Conservation (phyloP, 768 basidiomycete genomes). For the Chalciporus pseudorubinellus region DNA sequence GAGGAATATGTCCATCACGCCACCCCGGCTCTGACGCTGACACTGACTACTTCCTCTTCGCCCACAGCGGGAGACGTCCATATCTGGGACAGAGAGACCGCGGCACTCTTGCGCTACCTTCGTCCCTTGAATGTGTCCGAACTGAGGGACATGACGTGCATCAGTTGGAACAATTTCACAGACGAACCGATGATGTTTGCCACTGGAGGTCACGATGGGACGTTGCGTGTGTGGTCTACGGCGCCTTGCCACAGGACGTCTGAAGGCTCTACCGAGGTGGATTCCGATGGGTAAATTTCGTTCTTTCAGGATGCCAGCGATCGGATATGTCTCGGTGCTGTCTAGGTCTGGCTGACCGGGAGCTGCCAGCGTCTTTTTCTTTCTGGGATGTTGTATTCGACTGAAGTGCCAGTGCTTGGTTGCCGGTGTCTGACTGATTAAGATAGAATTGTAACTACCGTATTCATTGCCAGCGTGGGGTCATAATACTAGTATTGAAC, state of each 20-base stretch:
- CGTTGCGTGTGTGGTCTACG: slow-evolving; percentile 70
- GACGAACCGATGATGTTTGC: slow-evolving; percentile 53
- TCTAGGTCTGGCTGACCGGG: not conserved
- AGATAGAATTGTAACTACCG: too few species aligned
- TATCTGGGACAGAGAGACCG: slow-evolving; percentile 84
- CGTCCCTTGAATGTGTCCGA: slow-evolving; percentile 51
- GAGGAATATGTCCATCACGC: slow-evolving; percentile 2
- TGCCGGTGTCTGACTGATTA: too few species aligned
- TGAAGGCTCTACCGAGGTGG: slow-evolving; percentile 21
- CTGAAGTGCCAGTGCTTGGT: too few species aligned
- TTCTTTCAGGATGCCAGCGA: not conserved
- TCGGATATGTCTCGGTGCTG: not conserved
- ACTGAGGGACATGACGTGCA: slow-evolving; percentile 65
- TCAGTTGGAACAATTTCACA: slow-evolving; percentile 74
- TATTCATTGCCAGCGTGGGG: too few species aligned
- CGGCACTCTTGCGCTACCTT: slow-evolving; percentile 64
- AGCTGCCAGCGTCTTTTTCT: too few species aligned
- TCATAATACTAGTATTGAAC: too few species aligned
- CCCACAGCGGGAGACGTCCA: slow-evolving; percentile 71
- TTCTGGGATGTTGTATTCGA: too few species aligned
- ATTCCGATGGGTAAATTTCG: slow-evolving; percentile 16
- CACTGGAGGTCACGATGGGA: slow-evolving; percentile 77
- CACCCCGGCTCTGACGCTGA: not conserved
- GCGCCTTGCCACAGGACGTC: slow-evolving; percentile 9
- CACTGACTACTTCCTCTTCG: not conserved